Percentiles rank a stretch among this genome's conserved stretches.
These are phyloP conservation scores for Physcia stellaris DNA, from an alignment of 495 filamentous ascomycete genomes.

Conservation along the genomic window DNA sequence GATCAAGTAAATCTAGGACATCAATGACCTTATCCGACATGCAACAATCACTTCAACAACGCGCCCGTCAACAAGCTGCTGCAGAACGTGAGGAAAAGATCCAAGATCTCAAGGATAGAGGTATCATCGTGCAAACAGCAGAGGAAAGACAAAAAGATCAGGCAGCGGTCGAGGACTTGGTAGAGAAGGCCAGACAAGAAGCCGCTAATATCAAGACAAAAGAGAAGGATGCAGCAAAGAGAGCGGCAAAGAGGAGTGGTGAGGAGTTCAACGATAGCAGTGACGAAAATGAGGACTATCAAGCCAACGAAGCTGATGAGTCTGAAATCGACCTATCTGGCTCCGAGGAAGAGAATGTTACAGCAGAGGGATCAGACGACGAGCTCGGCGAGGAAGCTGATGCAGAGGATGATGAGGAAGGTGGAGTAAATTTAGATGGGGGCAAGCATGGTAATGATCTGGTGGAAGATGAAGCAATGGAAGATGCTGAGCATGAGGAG, in stretches of 20 bases:
- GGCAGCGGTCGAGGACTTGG: constrained; percentile 70
- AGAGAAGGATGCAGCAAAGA: constrained; percentile 59
- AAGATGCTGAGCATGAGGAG: constrained; percentile 28
- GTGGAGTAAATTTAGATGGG: constrained; percentile 31
- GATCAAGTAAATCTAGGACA: constrained; percentile 22
- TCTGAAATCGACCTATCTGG: constrained; percentile 41
- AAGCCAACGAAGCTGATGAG: constrained; percentile 36
- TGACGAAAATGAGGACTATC: constrained; percentile 52
- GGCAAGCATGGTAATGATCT: constrained; percentile 21
- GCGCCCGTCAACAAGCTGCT: constrained; percentile 67
- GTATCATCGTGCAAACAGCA: constrained; percentile 68
- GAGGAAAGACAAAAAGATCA: constrained; percentile 74
- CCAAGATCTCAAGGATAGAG: constrained; percentile 59
- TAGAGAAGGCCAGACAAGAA: constrained; percentile 72
- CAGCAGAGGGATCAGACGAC: constrained; percentile 15
- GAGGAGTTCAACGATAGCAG: constrained; percentile 33
- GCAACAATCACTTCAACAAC: constrained; percentile 47
- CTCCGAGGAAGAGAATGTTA: constrained; percentile 40
- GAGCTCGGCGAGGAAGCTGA: constrained; percentile 16
- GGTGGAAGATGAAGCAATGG: constrained; percentile 20
- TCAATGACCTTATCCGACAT: constrained; percentile 58
- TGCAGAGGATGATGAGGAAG: constrained; percentile 28
- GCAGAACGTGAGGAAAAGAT: constrained; percentile 67
- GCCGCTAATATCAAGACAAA: constrained; percentile 62
- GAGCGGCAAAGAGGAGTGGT: constrained; percentile 37